Base-by-base conservation (phyloP, 2,329 filamentous ascomycete genomes). In the Penicillium verrucosum region DNA sequence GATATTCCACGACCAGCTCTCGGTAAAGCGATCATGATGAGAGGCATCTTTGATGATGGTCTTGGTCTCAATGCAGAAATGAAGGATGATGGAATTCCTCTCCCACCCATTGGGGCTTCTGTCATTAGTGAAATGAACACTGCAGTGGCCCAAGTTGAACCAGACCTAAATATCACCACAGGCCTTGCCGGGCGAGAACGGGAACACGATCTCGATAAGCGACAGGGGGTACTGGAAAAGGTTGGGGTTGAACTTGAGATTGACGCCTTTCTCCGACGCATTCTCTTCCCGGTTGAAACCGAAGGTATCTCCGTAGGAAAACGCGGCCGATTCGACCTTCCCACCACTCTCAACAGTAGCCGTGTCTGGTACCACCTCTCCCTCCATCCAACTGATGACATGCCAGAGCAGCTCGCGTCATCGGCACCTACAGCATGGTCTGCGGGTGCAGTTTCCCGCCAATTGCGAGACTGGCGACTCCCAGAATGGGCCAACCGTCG, bases 401-500 rank as follows among this genome's bases (percentile, higher is more conserved):
- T 85, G 0, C 92, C 92, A 0, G 85, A 87, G 8, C 87, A 82
- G 56, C 77, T 97, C 23, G 41, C 36, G 83, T 85, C 21, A 78
- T 90, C 23, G 83, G 87, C 0, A 89, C 16, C 85, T n/a, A 89
- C 90, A 1, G 85, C 89, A 0, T 99, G 94, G 94, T 96, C 93
- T 47, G 94, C 94, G 1, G 92, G 91, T 25, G 87, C 89, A 2
- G 89, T 99, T 0, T 99, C 94, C 2, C 88, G 92, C 56, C 94
- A 99, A 73, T 83, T 99, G 18, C 89, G 94, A 18, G 85, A 92
- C 3, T 99, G 94, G 93, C 85, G 94, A 67, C 80, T 99, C 16
- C 89, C 94, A 0, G 94, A 99, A 73, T 99, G 94, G 94, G 90
- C 92, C 1, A 99, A 97, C 70, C 87, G 93, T 54, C 85, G 94